A percentile compares a stretch with the other conserved stretches of the same genome.
Evolutionary conservation across 805 yeast species (phyloP).

Genomic region (Monosporozyma unispora): DNA sequence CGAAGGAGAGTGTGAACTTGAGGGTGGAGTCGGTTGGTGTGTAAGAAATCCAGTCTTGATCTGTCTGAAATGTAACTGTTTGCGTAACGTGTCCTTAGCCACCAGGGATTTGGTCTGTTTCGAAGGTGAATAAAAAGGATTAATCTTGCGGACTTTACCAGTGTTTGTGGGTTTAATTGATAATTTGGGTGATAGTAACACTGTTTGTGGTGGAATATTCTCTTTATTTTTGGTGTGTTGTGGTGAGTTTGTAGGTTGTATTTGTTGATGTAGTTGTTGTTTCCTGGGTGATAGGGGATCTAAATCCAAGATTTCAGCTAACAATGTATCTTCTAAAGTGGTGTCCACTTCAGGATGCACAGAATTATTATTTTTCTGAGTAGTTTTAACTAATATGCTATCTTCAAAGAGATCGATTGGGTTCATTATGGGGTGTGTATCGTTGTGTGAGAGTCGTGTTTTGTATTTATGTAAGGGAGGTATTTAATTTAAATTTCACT

Average conservation of each 20-base stretch:
- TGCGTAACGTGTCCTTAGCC: neutral
- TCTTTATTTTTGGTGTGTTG: neutral
- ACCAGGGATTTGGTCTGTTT: constrained; percentile 3
- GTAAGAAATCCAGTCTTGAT: neutral
- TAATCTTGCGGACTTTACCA: constrained; percentile 1
- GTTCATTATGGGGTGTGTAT: neutral
- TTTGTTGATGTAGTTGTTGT: neutral
- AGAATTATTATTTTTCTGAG: neutral
- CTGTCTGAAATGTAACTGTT: neutral
- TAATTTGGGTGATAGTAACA: neutral
- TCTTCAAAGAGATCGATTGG: neutral
- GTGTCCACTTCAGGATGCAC: neutral
- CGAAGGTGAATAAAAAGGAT: constrained; percentile 9
- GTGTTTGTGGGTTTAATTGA: neutral
- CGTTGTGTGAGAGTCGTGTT: no score
- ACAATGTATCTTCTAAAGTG: neutral
- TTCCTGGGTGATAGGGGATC: neutral
- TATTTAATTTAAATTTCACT: no score
- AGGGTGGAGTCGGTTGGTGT: neutral
- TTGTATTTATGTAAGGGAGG: no score
- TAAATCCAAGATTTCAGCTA: neutral
- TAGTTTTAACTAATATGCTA: neutral
- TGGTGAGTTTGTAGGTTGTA: neutral
- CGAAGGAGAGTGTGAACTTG: neutral
- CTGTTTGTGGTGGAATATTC: neutral